Conservation (phyloP, 2,329 filamentous ascomycete genomes). For the Zopfia rhizophila region DNA sequence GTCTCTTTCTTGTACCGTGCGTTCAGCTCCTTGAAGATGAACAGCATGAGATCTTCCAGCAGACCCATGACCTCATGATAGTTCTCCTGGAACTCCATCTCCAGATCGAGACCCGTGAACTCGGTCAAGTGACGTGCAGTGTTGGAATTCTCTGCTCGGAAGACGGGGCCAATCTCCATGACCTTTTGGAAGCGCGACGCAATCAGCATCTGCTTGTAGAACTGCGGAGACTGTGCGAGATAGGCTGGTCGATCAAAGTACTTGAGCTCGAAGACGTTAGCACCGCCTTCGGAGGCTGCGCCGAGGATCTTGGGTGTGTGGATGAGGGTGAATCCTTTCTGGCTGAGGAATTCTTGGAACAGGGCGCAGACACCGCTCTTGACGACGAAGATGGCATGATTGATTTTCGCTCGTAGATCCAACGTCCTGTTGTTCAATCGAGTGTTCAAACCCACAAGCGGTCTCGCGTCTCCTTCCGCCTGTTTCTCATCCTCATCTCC, state of each 20-base stretch:
- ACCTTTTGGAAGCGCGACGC: constrained; percentile 81
- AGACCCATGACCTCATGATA: constrained; percentile 80
- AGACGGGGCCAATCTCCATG: constrained; percentile 82
- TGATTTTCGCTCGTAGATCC: constrained; percentile 90
- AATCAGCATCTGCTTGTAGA: constrained; percentile 90
- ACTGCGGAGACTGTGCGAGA: constrained; percentile 82
- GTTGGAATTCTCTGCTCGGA: constrained; percentile 87
- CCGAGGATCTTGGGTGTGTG: constrained; percentile 91
- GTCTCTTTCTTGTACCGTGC: constrained; percentile 76
- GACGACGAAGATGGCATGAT: constrained; percentile 84
- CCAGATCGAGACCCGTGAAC: constrained; percentile 88
- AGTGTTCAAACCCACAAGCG: constrained; percentile 83
- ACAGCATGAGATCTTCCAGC: constrained; percentile 77
- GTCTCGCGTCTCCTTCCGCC: constrained; percentile 65
- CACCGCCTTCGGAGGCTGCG: constrained; percentile 90
- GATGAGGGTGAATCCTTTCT: constrained; percentile 80
- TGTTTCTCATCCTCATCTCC: constrained; percentile 61
- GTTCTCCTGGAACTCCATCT: constrained; percentile 85
- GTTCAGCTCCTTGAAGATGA: constrained; percentile 81
- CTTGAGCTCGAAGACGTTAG: constrained; percentile 87
- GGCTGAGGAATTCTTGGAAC: constrained; percentile 82
- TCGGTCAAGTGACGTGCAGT: constrained; percentile 87
- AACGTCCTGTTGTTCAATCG: constrained; percentile 92
- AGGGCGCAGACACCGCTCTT: constrained; percentile 73
- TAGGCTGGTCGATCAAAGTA: constrained; percentile 90